Evolutionary conservation across 2,329 filamentous ascomycete genomes (phyloP), one percentile per base, ranked within the genome.

Genomic region (Fusarium udum): DNA sequence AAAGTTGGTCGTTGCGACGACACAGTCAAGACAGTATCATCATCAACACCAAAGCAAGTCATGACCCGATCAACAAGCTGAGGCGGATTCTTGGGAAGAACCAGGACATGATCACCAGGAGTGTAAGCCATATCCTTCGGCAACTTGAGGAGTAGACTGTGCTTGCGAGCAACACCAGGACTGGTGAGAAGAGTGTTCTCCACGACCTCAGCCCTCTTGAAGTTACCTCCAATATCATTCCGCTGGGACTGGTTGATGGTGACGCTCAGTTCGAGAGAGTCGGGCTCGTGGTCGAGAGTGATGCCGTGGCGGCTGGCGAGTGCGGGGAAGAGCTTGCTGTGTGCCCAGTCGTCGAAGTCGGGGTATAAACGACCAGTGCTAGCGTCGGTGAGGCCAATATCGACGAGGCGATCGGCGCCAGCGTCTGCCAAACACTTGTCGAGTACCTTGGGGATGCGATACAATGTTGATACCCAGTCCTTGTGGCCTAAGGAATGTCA

Each of bases 81-180:
- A 43, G 85, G 85, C 2, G 90, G 89, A 78, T 95, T 95, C 39
- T 93, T 83, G 0, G 93, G 93, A 3, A 94, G 84, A 4, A 95
- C 84, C 0, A 92, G 90, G 0, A 95, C 86, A 78, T 96, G 95
- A 77, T 95, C 93, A 18, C 93, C 93, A 3, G 91, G 88, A 31
- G 87, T 86, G 79, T 95, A 95, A 0, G 85, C 85, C 84, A 90
- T 85, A 51, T 87, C 88, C 0, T 85, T 87, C 0, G 93, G 93
- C 0, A 95, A 84, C 64, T 89, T 87, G 31, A 94, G 89, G 64
- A 90, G 89, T 22, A 94, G 87, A 65, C 91, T 87, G 22, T 88
- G 87, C 83, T 94, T 94, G 4, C 59, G 37, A 4, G 75, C 32
- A 8, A 68, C 65, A 1, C 75, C 75, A 6, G 73, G 69, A 0